Evolutionary conservation across 805 yeast species (phyloP).

Genomic region (Kuraishia piskuri): DNA sequence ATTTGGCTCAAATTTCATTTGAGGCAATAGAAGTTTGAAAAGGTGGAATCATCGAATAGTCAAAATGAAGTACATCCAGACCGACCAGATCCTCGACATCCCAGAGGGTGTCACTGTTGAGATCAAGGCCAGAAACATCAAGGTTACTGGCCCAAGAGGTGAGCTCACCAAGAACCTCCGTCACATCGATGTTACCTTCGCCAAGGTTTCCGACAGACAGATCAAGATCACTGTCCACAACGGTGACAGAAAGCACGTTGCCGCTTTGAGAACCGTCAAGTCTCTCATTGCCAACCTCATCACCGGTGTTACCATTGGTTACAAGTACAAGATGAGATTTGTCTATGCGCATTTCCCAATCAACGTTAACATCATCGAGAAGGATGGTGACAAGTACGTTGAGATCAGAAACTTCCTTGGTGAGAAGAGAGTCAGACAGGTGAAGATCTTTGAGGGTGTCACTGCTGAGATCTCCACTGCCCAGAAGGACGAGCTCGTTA

Average conservation of each 20-base stretch:
- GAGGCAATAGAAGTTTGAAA: background rate
- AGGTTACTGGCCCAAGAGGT: constrained; percentile 98
- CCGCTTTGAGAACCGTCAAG: constrained; percentile 97
- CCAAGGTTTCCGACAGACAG: constrained; percentile 60
- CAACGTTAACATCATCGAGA: constrained; percentile 85
- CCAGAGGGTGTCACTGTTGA: constrained; percentile 91
- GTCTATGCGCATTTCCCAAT: constrained; percentile 99
- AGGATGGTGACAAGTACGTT: constrained; percentile 64
- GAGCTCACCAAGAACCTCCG: constrained; percentile 79
- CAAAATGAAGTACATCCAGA: constrained; percentile 53
- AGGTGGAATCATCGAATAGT: background rate
- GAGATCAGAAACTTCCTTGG: constrained; percentile 99
- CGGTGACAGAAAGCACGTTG: constrained; percentile 99
- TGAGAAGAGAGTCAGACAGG: constrained; percentile 93
- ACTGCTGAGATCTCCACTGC: constrained; percentile 67
- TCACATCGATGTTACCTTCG: constrained; percentile 93
- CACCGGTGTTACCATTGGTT: constrained; percentile 99
- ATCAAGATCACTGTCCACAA: constrained; percentile 91
- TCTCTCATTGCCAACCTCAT: constrained; percentile 89
- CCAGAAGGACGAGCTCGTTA: constrained; percentile 91
- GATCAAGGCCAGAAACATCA: constrained; percentile 86
- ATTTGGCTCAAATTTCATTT: background rate
- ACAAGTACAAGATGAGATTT: constrained; percentile 99
- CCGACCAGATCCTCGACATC: constrained; percentile 48
- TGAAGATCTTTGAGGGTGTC: constrained; percentile 86